These are phyloP conservation scores for Ulota crispa DNA, from an alignment of 225 moss, liverwort and hornwort genomes.

Conservation along the genomic window DNA sequence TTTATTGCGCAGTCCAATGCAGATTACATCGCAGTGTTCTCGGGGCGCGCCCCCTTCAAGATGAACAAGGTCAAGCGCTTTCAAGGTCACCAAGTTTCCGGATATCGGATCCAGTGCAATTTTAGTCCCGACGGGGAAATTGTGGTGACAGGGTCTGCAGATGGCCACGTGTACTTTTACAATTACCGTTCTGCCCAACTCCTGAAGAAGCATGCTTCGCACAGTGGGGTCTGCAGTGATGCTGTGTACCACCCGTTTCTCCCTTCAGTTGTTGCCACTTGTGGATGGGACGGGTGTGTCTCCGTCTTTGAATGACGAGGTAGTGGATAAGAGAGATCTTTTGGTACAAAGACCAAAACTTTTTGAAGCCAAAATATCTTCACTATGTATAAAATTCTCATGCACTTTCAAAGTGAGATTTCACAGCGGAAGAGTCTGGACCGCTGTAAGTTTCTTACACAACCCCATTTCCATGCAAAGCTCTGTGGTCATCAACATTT, in stretches of 20 bases:
- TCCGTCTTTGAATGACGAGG: conserved; percentile 56
- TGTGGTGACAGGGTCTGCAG: conserved; percentile 84
- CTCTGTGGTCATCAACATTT: background rate
- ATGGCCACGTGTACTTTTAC: conserved; percentile 73
- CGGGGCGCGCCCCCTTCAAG: conserved; percentile 79
- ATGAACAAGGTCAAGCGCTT: conserved; percentile 83
- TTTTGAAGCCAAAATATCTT: background rate
- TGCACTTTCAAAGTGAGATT: background rate
- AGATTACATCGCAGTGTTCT: conserved; percentile 92
- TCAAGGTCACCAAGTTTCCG: conserved; percentile 86
- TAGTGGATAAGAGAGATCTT: background rate
- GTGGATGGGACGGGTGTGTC: conserved; percentile 80
- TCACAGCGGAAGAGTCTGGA: background rate
- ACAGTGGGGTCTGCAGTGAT: conserved; percentile 67
- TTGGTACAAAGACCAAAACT: background rate
- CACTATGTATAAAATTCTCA: background rate
- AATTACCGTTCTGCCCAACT: conserved; percentile 71
- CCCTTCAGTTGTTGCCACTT: conserved; percentile 83
- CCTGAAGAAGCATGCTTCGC: conserved; percentile 57
- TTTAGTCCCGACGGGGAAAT: conserved; percentile 89
- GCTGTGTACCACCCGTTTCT: conserved; percentile 80
- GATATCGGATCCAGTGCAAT: conserved; percentile 80
- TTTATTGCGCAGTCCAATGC: conserved; percentile 93
- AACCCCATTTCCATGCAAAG: background rate
- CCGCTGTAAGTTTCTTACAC: background rate